Evolutionary conservation across 176 grass and related monocot species (phyloP), one percentile per base, ranked within the genome.

Genomic region (Coix lacrymajobi): DNA sequence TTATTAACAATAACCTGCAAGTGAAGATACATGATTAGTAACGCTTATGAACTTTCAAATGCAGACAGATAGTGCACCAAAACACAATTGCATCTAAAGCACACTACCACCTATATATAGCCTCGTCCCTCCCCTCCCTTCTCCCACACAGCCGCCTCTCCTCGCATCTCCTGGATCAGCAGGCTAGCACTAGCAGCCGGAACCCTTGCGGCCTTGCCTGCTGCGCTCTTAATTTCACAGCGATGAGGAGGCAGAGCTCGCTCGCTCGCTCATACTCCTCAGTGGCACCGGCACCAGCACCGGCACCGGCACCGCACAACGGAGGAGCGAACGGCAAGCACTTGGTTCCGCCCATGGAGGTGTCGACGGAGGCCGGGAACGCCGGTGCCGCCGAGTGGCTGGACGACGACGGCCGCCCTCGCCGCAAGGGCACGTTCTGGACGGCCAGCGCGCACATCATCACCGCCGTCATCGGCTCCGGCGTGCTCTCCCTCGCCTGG

Each of bases 401-500:
- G 6, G 95, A 97, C 73, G 95, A 97, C 34, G 95, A 97, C 24
- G 90, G 90, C 0, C 73, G 92, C 0, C 58, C 81, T 0, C 81
- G 54, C 7, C 80, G 85, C 3, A 84, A 73, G 63, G 92, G 95
- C 15, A 94, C 95, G 31, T 22, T 97, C 13, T 98, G 95, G 90
- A 98, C 95, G 37, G 62, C 95, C 6, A 98, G 95, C 64, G 86
- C 95, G 17, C 95, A 98, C 84, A 94, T 98, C 78, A 98, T 98
- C 78, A 98, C 95, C 6, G 95, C 92, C 5, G 95, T 94, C 24
- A 98, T 98, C 72, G 95, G 95, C 15, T 94, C 95, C 28, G 95
- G 95, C 17, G 92, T 98, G 65, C 87, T 98, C 1, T 94, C 95
- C 1, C 84, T 98, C 0, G 95, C 95, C 1, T 98, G 95, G 95